Base-by-base conservation (phyloP, 1,284 basidiomycete genomes). In the Filobasidium uniguttulatum region DNA sequence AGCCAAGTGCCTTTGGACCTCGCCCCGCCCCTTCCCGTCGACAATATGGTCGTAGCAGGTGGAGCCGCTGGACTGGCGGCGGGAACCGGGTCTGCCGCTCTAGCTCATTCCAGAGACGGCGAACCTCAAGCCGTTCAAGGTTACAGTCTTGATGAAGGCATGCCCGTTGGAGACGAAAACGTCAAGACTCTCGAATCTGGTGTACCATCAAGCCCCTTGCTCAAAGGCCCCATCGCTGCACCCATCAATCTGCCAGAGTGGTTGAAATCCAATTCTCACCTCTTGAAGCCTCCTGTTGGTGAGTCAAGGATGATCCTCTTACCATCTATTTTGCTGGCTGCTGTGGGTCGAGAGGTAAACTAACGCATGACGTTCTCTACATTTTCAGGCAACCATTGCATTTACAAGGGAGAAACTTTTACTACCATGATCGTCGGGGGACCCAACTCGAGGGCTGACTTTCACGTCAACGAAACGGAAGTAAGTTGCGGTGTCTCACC, bases 391-490 rank as follows among this genome's bases (percentile, higher is more conserved):
- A 90, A 90, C 64, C 88, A 81, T 60, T 90, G 85, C 66, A 68
- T 93, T 49, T 91, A 90, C 67, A 76, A 79, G 48, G 85, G 85
- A 46, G 74, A 76, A 31, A 87, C 93, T 64, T 89, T 85, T 61
- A 78, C 84, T 44, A 80, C 89, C 35, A 94, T 94, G 90, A 84
- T 78, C 10, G 80, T 94, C 20, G 90, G 90, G 14, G 90, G 89
- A 0, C 90, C 89, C 0, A 96, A 96, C 65, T 80, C 86, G 63
- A 74, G 89, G 43, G 84, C 83, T 52, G 89, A 96, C 66, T 94
- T 87, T 62, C 89, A 94, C 67, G 72, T 93, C 44, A 94, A 94
- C 65, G 81, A 90, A 68, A 93, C 89, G 2, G 88, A 94, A 75
- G 83, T 77, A 26, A 40, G 65, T 56, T 12, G 26, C 12, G 25